These are phyloP conservation scores for Carex cristatella DNA, from an alignment of 176 grass and related monocot species.

Conservation along the genomic window DNA sequence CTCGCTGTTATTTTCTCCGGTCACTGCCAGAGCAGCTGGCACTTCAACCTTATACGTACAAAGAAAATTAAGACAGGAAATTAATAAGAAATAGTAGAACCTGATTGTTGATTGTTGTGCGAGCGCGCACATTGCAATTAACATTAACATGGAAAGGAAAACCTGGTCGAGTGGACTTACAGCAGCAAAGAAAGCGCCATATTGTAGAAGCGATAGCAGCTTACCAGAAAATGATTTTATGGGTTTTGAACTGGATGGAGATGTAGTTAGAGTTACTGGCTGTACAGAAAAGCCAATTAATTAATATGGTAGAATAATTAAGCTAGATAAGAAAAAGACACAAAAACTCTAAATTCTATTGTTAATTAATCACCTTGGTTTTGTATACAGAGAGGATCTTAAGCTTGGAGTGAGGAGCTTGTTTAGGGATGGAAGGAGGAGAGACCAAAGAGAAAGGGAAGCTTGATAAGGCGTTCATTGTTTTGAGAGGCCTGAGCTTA, in stretches of 20 bases:
- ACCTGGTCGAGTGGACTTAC: slow-evolving; percentile 22
- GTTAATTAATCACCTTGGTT: slow-evolving; percentile 31
- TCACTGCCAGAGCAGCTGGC: slow-evolving; percentile 60
- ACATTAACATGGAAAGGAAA: background rate
- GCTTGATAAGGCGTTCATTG: slow-evolving; percentile 35
- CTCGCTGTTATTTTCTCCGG: slow-evolving; percentile 67
- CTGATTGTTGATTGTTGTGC: background rate
- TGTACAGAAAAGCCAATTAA: background rate
- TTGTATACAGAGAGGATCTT: slow-evolving; percentile 36
- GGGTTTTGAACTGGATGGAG: slow-evolving; percentile 10
- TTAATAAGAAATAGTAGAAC: background rate
- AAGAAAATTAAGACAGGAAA: background rate
- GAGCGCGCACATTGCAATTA: background rate
- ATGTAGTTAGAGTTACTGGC: background rate
- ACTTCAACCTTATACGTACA: slow-evolving; percentile 43
- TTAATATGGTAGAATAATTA: background rate
- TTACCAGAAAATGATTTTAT: slow-evolving; percentile 36
- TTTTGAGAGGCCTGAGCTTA: background rate
- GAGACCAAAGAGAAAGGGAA: slow-evolving; percentile 24
- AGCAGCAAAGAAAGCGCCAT: slow-evolving; percentile 49
- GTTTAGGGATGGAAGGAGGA: slow-evolving; percentile 19
- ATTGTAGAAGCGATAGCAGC: slow-evolving; percentile 43
- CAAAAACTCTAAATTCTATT: background rate
- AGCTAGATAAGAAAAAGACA: background rate
- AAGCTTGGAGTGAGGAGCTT: slow-evolving; percentile 17